phyloP scores from a whole-genome alignment of 768 basidiomycete genomes.

The Lyophyllum atratum region DNA sequence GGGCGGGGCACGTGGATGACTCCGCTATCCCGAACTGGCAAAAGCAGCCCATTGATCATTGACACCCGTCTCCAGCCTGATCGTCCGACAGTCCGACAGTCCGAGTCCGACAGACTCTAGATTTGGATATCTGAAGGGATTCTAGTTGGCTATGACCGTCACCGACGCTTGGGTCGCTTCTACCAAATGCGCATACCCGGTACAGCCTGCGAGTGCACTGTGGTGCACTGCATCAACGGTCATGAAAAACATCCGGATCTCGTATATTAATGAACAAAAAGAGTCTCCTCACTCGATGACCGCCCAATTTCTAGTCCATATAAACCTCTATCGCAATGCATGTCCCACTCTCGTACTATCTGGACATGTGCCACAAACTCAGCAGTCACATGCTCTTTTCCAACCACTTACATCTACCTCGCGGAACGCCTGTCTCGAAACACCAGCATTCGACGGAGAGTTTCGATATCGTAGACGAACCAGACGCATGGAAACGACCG shows the following conservation, averaged over 20 bases:
- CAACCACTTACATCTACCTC: constrained; percentile 35
- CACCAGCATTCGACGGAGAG: constrained; percentile 10
- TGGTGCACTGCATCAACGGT: constrained; percentile 48
- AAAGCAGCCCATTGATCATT: constrained; percentile 16
- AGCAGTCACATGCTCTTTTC: constrained; percentile 38
- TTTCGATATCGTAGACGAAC: constrained; percentile 4
- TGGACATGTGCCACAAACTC: constrained; percentile 40
- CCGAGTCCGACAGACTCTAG: too few species aligned
- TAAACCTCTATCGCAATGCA: constrained; percentile 28
- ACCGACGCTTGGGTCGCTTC: constrained; percentile 41
- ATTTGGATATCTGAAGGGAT: constrained; percentile 40
- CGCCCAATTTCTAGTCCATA: constrained; percentile 26
- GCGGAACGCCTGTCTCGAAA: constrained; percentile 25
- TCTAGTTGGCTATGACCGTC: constrained; percentile 21
- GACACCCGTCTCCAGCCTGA: constrained; percentile 21
- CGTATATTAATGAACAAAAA: constrained; percentile 43
- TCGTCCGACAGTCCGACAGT: constrained; percentile 15
- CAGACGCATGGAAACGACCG: constrained; percentile 16
- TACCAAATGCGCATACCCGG: constrained; percentile 46
- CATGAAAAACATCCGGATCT: constrained; percentile 48
- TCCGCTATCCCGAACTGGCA: constrained; percentile 11
- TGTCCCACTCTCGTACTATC: constrained; percentile 33
- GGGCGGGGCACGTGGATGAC: constrained; percentile 16
- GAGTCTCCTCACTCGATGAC: constrained; percentile 14
- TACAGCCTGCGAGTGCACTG: constrained; percentile 40